These are phyloP conservation scores for Tylopilus rubrobrunneus DNA, from an alignment of 768 basidiomycete species.

Conservation along the genomic window DNA sequence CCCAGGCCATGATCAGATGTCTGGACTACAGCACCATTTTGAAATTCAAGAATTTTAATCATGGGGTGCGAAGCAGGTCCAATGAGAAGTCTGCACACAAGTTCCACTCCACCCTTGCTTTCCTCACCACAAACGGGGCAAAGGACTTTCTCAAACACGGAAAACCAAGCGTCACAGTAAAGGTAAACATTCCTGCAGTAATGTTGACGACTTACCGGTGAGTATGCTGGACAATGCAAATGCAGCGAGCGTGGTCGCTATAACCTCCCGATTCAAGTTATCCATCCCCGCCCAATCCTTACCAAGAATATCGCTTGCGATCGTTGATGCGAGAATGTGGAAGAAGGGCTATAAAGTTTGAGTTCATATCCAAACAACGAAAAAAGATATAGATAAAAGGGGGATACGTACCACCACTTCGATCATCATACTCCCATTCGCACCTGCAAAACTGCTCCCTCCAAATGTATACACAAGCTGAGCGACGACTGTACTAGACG, in stretches of 20 bases:
- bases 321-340: constrained; percentile 81
- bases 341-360: constrained; percentile 73
- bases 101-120: background rate
- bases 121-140: background rate
- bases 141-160: background rate
- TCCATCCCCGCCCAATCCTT: constrained; percentile 38
- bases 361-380: background rate
- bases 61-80: background rate
- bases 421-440: constrained; percentile 97
- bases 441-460: constrained; percentile 85
- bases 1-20: constrained; percentile 9
- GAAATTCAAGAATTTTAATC: constrained; percentile 7
- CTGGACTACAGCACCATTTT: background rate
- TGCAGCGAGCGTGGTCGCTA: constrained; percentile 90
- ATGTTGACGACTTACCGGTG: constrained; percentile 53
- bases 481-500: constrained; percentile 60
- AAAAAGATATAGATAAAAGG: background rate
- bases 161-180: background rate
- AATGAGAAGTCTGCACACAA: background rate
- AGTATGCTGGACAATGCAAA: constrained; percentile 84
- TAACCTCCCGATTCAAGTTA: constrained; percentile 60
- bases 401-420: constrained; percentile 78
- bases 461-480: constrained; percentile 85
- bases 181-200: background rate
- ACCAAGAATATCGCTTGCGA: constrained; percentile 54